A percentile compares a stretch with the other conserved stretches of the same genome.
These are phyloP conservation scores for Orbilia oligospora DNA, from an alignment of 2,329 filamentous ascomycete species.

Conservation along the genomic window DNA sequence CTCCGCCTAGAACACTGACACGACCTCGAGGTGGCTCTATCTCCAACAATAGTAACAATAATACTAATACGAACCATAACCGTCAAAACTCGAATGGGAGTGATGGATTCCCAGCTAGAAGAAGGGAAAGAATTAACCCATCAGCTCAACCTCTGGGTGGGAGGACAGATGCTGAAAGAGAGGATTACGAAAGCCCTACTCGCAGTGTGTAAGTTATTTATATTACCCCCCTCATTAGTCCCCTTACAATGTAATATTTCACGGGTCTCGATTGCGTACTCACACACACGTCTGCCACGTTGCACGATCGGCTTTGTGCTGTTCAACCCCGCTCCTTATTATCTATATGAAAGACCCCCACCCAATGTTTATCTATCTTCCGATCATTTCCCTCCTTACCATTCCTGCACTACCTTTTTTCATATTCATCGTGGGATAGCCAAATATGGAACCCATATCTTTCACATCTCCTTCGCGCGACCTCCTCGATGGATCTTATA, in stretches of 20 bases:
- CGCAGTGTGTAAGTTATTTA: constrained; percentile 47
- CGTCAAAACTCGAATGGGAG: constrained; percentile 43
- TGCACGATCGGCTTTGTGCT: background rate
- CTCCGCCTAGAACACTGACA: constrained; percentile 44
- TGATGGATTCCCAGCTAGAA: constrained; percentile 32
- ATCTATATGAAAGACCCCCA: background rate
- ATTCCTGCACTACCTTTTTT: no score
- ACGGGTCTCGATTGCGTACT: background rate
- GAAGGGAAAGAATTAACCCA: constrained; percentile 48
- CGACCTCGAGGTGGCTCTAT: constrained; percentile 42
- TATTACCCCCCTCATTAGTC: background rate
- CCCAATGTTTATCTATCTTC: background rate
- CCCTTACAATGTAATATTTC: background rate
- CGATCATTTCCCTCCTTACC: no score
- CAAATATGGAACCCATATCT: no score
- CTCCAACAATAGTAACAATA: constrained; percentile 27
- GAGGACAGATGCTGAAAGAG: constrained; percentile 48
- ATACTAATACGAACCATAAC: constrained; percentile 33
- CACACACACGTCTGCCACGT: no score
- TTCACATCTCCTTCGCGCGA: no score
- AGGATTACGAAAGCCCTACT: constrained; percentile 57
- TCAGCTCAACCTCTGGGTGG: constrained; percentile 32
- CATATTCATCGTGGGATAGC: no score
- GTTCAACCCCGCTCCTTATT: background rate
- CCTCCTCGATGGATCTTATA: background rate